Conservation (phyloP, 495 filamentous ascomycete genomes). For the Aspergillus incahuasiensis region DNA sequence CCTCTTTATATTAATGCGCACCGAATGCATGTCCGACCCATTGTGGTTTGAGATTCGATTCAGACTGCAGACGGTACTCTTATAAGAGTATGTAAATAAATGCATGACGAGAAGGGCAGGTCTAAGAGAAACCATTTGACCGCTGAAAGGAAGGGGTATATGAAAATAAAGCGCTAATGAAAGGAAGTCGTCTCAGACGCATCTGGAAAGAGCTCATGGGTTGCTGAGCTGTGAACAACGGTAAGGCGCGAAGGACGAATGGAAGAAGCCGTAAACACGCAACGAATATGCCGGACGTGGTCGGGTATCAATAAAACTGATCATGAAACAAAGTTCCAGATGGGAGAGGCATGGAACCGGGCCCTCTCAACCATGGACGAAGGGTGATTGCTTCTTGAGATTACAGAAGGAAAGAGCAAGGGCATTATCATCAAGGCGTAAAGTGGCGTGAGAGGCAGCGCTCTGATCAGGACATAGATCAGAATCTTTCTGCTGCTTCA, state of each 20-base stretch:
- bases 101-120: conserved; percentile 14
- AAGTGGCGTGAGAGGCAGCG: conserved; percentile 29
- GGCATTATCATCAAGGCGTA: conserved; percentile 42
- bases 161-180: conserved; percentile 9
- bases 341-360: neutral
- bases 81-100: neutral
- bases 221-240: neutral
- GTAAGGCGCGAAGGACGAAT: neutral
- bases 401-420: conserved; percentile 22
- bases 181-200: conserved; percentile 7
- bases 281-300: neutral
- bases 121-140: conserved; percentile 20
- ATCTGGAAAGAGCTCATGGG: neutral
- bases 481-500: conserved; percentile 17
- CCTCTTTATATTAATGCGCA: neutral
- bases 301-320: neutral
- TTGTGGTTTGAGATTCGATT: neutral
- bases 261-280: neutral
- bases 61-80: neutral
- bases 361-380: neutral
- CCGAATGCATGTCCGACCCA: neutral
- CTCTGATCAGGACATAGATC: neutral
- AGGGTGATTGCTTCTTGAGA: neutral
- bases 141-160: conserved; percentile 27
- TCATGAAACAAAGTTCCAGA: too few relatives aligned